Evolutionary conservation across 345 rosid species (phyloP).

Genomic region (Citrus medica): DNA sequence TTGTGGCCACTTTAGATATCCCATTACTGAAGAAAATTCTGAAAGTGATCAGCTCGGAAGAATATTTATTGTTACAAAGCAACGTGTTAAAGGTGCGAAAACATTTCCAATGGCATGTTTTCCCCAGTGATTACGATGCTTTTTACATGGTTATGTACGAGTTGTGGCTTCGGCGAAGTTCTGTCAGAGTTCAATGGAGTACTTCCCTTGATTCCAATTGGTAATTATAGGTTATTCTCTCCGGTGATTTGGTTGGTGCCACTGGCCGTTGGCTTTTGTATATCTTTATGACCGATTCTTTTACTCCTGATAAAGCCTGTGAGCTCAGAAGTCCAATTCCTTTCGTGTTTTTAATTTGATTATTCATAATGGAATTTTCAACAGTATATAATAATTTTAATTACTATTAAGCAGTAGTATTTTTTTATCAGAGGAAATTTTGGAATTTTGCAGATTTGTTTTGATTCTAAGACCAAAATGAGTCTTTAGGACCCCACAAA

Average conservation of each 20-base stretch:
- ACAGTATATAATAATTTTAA: background rate
- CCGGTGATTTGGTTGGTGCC: background rate
- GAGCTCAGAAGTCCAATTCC: background rate
- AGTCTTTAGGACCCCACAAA: background rate
- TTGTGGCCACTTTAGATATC: slow-evolving; percentile 48
- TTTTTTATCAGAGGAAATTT: background rate
- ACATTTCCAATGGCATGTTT: slow-evolving; percentile 47
- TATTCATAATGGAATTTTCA: background rate
- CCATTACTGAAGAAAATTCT: slow-evolving; percentile 50
- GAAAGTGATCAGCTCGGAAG: slow-evolving; percentile 21
- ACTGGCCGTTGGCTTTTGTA: slow-evolving; percentile 2
- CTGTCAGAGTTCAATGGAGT: slow-evolving; percentile 18
- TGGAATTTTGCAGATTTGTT: background rate
- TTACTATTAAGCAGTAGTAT: background rate
- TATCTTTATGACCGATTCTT: background rate
- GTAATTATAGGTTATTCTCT: background rate
- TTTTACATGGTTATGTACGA: slow-evolving; percentile 53
- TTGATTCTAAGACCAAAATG: background rate
- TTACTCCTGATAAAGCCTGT: background rate
- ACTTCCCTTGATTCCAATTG: background rate
- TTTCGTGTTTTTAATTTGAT: background rate
- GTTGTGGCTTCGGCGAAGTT: slow-evolving; percentile 45
- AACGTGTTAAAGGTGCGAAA: slow-evolving; percentile 44
- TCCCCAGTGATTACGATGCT: slow-evolving; percentile 40
- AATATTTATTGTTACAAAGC: slow-evolving; percentile 21